phyloP scores from a whole-genome alignment of 2,329 filamentous ascomycete genomes.

The Alternaria rosae region DNA sequence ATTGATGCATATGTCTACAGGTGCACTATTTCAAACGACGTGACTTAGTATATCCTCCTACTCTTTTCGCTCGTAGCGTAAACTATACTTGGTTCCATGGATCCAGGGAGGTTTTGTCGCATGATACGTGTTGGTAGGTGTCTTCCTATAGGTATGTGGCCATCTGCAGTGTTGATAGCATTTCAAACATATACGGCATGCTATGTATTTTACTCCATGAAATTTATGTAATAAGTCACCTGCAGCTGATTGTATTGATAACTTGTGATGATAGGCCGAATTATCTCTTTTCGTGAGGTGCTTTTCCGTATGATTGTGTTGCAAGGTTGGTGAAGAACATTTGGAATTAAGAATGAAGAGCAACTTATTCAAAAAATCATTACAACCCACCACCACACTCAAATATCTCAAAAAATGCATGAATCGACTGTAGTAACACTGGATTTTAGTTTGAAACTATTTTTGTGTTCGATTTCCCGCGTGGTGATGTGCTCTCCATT shows the following conservation, averaged over 20 bases:
- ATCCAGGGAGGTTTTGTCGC: background rate
- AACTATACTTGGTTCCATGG: background rate
- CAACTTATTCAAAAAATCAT: background rate
- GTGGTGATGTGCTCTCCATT: background rate
- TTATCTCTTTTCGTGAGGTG: background rate
- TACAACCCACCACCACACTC: background rate
- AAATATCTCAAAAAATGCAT: background rate
- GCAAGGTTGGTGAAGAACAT: rapidly evolving
- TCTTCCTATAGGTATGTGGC: background rate
- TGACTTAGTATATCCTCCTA: background rate
- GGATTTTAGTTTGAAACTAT: rapidly evolving
- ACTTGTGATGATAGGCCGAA: background rate
- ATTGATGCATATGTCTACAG: background rate
- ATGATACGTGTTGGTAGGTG: background rate
- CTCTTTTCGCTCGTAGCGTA: background rate
- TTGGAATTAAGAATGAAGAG: background rate
- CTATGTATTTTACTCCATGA: background rate
- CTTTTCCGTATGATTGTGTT: background rate
- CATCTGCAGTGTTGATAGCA: background rate
- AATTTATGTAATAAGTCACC: background rate
- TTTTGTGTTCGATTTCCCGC: rapidly evolving
- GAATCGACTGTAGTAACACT: rapidly evolving
- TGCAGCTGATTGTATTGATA: background rate
- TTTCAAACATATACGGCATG: background rate
- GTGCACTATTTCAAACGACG: background rate